phyloP scores from a whole-genome alignment of 768 basidiomycete genomes.

The Amanita pallidorosea region DNA sequence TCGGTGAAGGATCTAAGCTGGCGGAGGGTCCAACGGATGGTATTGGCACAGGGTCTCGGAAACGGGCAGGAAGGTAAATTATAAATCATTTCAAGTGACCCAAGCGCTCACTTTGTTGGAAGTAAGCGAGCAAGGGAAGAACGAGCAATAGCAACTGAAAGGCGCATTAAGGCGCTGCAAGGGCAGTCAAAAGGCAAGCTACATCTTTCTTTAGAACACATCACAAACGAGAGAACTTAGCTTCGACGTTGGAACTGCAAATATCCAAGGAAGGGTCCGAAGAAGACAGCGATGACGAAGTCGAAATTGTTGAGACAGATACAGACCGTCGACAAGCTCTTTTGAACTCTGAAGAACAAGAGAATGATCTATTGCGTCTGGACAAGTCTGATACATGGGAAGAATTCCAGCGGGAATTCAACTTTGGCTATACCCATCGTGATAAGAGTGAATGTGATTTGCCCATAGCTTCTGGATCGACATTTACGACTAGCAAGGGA shows the following conservation, averaged over 20 bases:
- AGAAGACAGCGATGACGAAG: constrained; percentile 14
- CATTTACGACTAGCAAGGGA: constrained; percentile 12
- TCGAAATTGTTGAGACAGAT: constrained; percentile 30
- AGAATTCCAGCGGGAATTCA: constrained; percentile 41
- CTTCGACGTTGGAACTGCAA: neutral
- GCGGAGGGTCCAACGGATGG: constrained; percentile 25
- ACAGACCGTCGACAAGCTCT: constrained; percentile 41
- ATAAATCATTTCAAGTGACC: neutral
- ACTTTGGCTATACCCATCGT: constrained; percentile 20
- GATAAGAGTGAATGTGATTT: constrained; percentile 13
- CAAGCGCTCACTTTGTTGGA: neutral
- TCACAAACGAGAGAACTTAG: neutral
- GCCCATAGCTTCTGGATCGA: constrained; percentile 24
- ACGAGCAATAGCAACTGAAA: constrained; percentile 65
- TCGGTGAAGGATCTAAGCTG: constrained; percentile 43
- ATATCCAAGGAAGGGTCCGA: constrained; percentile 9
- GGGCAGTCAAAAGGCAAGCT: constrained; percentile 17
- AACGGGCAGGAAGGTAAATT: constrained; percentile 53
- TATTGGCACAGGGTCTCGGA: constrained; percentile 57
- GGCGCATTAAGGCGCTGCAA: constrained; percentile 39
- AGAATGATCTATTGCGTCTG: constrained; percentile 27
- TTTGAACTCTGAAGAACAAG: constrained; percentile 30
- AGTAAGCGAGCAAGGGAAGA: constrained; percentile 78
- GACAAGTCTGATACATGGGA: constrained; percentile 22
- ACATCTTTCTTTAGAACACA: neutral